Percentiles rank a stretch among this genome's conserved stretches.
Evolutionary conservation across 805 yeast species (phyloP).

Genomic region (Huiozyma naganishii): DNA sequence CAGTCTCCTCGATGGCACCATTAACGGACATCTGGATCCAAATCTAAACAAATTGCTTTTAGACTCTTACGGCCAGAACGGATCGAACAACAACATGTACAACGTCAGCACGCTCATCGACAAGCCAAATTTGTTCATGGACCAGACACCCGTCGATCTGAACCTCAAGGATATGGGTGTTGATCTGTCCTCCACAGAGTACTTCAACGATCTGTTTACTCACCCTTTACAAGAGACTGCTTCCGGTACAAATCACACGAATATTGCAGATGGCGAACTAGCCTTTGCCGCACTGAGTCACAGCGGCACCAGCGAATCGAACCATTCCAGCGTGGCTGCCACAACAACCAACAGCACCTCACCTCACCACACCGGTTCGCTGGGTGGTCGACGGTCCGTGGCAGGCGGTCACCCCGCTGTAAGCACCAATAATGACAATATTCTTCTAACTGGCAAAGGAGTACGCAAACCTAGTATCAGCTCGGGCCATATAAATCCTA

Average conservation of each 20-base stretch:
- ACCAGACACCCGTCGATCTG: conserved; percentile 9
- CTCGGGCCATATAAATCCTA: too few species aligned
- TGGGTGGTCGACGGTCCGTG: background rate
- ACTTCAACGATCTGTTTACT: conserved; percentile 18
- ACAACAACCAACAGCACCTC: background rate
- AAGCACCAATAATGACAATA: background rate
- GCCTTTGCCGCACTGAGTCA: too few species aligned
- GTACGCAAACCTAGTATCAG: too few species aligned
- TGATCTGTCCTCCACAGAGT: conserved; percentile 13
- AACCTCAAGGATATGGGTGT: conserved; percentile 12
- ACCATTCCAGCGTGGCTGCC: too few species aligned
- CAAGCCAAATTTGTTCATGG: conserved; percentile 17
- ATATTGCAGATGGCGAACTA: too few species aligned
- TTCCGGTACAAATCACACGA: background rate
- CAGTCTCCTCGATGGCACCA: too few species aligned
- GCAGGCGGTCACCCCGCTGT: background rate
- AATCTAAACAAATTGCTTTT: too few species aligned
- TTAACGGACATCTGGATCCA: too few species aligned
- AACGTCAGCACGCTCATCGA: conserved; percentile 25
- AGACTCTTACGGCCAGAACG: too few species aligned
- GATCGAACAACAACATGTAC: background rate
- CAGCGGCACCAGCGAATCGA: too few species aligned
- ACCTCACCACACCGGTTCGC: background rate
- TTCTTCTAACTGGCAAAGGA: background rate
- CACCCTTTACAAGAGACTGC: background rate